These are phyloP conservation scores for Hypoxylon fuscum DNA, from an alignment of 495 filamentous ascomycete genomes.

Conservation along the genomic window DNA sequence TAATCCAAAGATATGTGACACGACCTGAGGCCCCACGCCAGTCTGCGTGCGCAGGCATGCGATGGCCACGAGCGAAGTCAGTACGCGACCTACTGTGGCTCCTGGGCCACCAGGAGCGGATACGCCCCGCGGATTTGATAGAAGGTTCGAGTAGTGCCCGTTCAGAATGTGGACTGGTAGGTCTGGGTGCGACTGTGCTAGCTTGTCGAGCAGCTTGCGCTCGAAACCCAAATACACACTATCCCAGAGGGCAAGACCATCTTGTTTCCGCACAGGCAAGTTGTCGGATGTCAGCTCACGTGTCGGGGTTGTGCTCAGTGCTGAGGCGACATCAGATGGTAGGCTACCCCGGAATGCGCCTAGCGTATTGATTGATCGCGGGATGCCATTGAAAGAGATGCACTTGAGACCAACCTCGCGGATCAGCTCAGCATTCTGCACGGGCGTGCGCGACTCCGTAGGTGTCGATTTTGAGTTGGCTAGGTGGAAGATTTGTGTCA, in stretches of 20 bases:
- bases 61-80: slow-evolving; percentile 75
- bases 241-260: slow-evolving; percentile 72
- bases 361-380: slow-evolving; percentile 80
- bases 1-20: slow-evolving; percentile 76
- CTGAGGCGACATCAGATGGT: slow-evolving; percentile 54
- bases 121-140: slow-evolving; percentile 65
- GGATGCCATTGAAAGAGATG: slow-evolving; percentile 86
- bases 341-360: slow-evolving; percentile 68
- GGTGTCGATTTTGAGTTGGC: slow-evolving; percentile 31
- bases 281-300: slow-evolving; percentile 59
- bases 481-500: slow-evolving; percentile 50
- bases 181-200: slow-evolving; percentile 75
- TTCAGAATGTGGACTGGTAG: slow-evolving; percentile 79
- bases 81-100: slow-evolving; percentile 63
- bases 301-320: slow-evolving; percentile 59
- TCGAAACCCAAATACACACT: slow-evolving; percentile 78
- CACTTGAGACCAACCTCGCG: slow-evolving; percentile 83
- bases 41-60: slow-evolving; percentile 76
- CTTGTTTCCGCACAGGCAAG: slow-evolving; percentile 58
- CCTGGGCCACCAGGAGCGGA: slow-evolving; percentile 2
- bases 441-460: slow-evolving; percentile 50
- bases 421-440: slow-evolving; percentile 76
- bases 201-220: slow-evolving; percentile 69
- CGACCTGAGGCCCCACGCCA: slow-evolving; percentile 80
- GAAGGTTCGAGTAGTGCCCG: slow-evolving; percentile 72